Evolutionary conservation across 1,284 basidiomycete genomes (phyloP).

Genomic region (Ustilago nuda): DNA sequence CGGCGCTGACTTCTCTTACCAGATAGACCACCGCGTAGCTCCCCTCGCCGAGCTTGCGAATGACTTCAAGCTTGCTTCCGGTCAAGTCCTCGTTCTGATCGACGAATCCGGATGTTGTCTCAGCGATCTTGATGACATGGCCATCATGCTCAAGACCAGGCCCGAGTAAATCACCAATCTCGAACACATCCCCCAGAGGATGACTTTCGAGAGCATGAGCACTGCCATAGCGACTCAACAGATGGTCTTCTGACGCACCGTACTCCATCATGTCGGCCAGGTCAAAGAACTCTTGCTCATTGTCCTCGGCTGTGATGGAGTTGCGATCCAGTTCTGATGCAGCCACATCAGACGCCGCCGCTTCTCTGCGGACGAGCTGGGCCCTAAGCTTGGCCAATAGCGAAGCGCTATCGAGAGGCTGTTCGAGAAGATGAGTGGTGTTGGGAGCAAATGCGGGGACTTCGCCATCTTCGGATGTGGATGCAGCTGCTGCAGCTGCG

Average conservation of each 20-base stretch:
- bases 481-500: slow-evolving; percentile 14
- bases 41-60: slow-evolving; percentile 65
- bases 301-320: slow-evolving; percentile 34
- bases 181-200: slow-evolving; percentile 57
- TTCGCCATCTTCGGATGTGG: slow-evolving; percentile 11
- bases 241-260: slow-evolving; percentile 38
- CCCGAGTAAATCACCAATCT: slow-evolving; percentile 62
- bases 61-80: slow-evolving; percentile 59
- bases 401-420: slow-evolving; percentile 44
- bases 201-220: slow-evolving; percentile 27
- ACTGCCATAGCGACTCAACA: slow-evolving; percentile 35
- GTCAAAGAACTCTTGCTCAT: slow-evolving; percentile 58
- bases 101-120: slow-evolving; percentile 60
- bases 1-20: slow-evolving; percentile 60
- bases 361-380: slow-evolving; percentile 43
- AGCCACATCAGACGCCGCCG: slow-evolving; percentile 40
- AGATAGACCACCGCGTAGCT: slow-evolving; percentile 68
- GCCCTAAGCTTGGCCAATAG: slow-evolving; percentile 45
- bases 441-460: slow-evolving; percentile 18
- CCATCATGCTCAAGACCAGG: slow-evolving; percentile 66
- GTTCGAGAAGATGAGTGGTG: slow-evolving; percentile 33
- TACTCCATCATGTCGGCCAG: slow-evolving; percentile 61
- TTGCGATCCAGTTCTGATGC: slow-evolving; percentile 36
- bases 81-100: slow-evolving; percentile 58
- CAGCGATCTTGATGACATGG: slow-evolving; percentile 59